Conservation (phyloP, 306 rosid genomes). For the Vicia sativa region DNA sequence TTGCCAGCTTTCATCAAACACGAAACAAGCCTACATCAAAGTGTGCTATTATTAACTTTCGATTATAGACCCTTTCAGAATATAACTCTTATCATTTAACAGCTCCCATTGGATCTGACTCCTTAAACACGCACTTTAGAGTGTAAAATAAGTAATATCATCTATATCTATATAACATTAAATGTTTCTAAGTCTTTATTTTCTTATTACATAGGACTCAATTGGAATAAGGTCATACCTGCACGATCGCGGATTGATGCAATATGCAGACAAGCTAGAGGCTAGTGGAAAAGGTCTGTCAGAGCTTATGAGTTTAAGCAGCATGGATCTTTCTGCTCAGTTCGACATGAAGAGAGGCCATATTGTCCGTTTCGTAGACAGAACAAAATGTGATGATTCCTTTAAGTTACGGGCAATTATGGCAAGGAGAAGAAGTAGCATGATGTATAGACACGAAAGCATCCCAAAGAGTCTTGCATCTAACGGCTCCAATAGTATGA, state of each 20-base stretch:
- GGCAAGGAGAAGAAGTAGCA: constrained; percentile 44
- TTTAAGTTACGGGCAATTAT: constrained; percentile 38
- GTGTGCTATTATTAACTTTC: constrained; percentile 3
- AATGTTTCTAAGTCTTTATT: constrained; percentile 14
- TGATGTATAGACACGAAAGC: constrained; percentile 45
- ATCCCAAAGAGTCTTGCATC: constrained; percentile 46
- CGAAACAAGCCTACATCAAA: neutral
- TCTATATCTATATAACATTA: neutral
- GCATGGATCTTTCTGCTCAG: constrained; percentile 55
- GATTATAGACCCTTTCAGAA: constrained; percentile 14
- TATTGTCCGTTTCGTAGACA: constrained; percentile 67
- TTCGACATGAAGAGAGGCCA: constrained; percentile 88
- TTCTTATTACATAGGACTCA: constrained; percentile 57
- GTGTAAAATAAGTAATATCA: neutral
- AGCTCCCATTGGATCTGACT: neutral
- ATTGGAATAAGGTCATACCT: constrained; percentile 83
- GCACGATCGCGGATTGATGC: constrained; percentile 78
- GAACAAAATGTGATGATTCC: constrained; percentile 48
- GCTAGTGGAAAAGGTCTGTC: constrained; percentile 53
- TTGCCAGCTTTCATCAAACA: constrained; percentile 10
- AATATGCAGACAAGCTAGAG: constrained; percentile 79
- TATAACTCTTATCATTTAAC: constrained; percentile 6
- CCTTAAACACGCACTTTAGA: neutral
- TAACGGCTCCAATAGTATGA: constrained; percentile 43
- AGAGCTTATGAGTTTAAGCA: constrained; percentile 57